Evolutionary conservation across 305 asterid species (phyloP).

Genomic region (Fraxinus velutina): DNA sequence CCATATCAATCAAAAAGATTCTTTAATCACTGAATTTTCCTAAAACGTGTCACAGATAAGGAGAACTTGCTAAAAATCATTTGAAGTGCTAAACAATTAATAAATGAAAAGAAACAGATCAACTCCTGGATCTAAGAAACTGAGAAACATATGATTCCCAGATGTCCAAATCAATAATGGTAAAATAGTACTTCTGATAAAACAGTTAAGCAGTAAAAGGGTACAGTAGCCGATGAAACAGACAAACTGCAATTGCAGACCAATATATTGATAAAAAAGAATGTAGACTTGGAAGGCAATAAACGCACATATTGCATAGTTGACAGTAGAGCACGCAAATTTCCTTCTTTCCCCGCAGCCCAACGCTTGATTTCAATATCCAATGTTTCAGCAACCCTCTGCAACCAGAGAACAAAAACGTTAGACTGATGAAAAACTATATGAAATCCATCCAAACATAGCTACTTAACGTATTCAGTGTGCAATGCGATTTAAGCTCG

Average conservation of each 20-base stretch:
- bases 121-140: neutral
- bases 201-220: neutral
- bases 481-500: constrained; percentile 17
- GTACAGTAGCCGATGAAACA: neutral
- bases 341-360: constrained; percentile 99
- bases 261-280: neutral
- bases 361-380: constrained; percentile 94
- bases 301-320: constrained; percentile 89
- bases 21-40: neutral
- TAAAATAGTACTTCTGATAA: neutral
- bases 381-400: constrained; percentile 79
- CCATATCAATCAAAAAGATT: neutral
- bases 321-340: constrained; percentile 88
- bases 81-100: neutral
- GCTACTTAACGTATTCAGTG: neutral
- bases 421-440: constrained; percentile 23
- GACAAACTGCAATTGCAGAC: neutral
- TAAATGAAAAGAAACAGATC: neutral
- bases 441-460: neutral
- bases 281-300: neutral
- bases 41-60: neutral
- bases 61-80: neutral
- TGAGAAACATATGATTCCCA: neutral
- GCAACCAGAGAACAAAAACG: constrained; percentile 32
- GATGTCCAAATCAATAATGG: neutral